Conservation (phyloP, 306 rosid genomes). For the Sindora glabra region DNA sequence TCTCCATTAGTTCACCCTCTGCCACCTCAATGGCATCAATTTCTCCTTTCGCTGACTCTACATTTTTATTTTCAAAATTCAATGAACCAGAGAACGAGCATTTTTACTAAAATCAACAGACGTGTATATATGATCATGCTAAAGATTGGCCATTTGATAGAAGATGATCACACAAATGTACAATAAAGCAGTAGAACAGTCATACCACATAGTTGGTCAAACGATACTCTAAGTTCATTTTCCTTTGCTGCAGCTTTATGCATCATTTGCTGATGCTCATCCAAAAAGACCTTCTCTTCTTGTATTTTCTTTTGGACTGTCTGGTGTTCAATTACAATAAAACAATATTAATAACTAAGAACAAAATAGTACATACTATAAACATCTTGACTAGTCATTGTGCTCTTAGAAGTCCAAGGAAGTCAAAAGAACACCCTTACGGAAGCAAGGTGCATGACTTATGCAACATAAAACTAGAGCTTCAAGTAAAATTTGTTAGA, state of each 20-base stretch:
- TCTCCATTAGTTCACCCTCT: slow-evolving; percentile 48
- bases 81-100: neutral
- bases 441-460: neutral
- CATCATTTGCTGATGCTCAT: slow-evolving; percentile 33
- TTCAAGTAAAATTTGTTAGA: too few species aligned
- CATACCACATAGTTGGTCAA: slow-evolving; percentile 68
- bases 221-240: slow-evolving; percentile 43
- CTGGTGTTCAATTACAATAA: slow-evolving; percentile 35
- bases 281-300: slow-evolving; percentile 27
- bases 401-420: neutral
- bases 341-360: neutral
- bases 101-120: slow-evolving; percentile 9
- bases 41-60: slow-evolving; percentile 63
- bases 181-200: slow-evolving; percentile 8
- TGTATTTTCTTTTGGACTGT: slow-evolving; percentile 36
- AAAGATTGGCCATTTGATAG: too few species aligned
- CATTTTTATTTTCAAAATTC: slow-evolving; percentile 14
- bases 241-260: slow-evolving; percentile 48
- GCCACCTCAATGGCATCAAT: slow-evolving; percentile 57
- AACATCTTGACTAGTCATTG: too few species aligned
- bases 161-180: slow-evolving; percentile 1
- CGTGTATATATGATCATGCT: neutral
- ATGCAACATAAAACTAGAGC: too few species aligned
- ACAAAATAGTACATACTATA: too few species aligned
- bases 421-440: neutral